Evolutionary conservation across 1,284 basidiomycete species (phyloP).

Genomic region (Flammula alnicola): DNA sequence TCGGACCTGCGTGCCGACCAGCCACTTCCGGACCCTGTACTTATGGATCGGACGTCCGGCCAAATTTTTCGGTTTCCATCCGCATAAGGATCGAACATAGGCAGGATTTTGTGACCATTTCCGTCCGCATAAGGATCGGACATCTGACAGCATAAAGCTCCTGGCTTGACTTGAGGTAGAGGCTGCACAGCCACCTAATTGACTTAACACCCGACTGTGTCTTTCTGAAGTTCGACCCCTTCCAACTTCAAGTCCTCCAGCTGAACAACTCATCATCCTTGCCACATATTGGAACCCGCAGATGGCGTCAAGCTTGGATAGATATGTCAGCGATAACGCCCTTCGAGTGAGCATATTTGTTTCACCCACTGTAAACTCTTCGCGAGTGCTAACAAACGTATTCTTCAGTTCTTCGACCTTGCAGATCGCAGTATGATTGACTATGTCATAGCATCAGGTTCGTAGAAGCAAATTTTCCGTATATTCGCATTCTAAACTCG

Average conservation of each 20-base stretch:
- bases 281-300: constrained; percentile 7
- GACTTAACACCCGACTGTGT: neutral
- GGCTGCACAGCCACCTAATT: constrained; percentile 22
- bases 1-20: no score
- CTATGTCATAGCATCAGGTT: constrained; percentile 85
- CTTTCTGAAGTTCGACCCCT: neutral
- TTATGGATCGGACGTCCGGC: no score
- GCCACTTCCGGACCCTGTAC: no score
- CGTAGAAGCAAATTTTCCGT: constrained; percentile 27
- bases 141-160: no score
- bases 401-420: constrained; percentile 74
- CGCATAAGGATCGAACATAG: no score
- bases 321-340: constrained; percentile 88
- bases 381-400: constrained; percentile 6
- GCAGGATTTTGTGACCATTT: no score
- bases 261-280: constrained; percentile 5
- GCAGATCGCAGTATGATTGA: constrained; percentile 84
- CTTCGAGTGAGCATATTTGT: constrained; percentile 61
- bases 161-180: no score
- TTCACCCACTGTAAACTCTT: neutral
- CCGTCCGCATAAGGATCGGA: no score
- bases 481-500: constrained; percentile 22
- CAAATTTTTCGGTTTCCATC: no score
- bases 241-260: constrained; percentile 8
- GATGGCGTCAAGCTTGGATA: constrained; percentile 67